Evolutionary conservation across 164 flowering plant species (phyloP), one percentile per base, ranked within the genome.

Genomic region (Chimonanthus salicifolius): DNA sequence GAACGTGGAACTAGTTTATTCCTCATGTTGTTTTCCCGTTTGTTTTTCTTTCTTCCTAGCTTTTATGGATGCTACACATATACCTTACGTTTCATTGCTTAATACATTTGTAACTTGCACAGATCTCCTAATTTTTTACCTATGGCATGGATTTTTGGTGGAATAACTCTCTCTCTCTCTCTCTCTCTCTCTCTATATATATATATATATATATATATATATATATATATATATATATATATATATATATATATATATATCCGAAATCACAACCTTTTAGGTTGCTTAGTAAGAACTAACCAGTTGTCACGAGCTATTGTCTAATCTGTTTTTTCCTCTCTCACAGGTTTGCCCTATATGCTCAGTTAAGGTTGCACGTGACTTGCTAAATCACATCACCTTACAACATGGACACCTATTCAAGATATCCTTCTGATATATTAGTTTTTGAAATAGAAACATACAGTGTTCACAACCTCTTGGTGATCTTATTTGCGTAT

Each of bases 301-400:
- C 21, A 20, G 21, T 20, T 20, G 21, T 20, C 21, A 33, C 33
- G 33, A 33, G 33, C 33, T 33, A 33, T 33, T 33, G 33, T 33
- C 33, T 33, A 33, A 33, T 33, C 33, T 45, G 13, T 8, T 45
- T 66, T 54, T 76, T 10, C 51, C 65, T 5, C 58, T 43, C 7
- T 80, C 86, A 83, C 92, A 93, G 98, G 85, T 86, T 68, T 93
- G 98, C 77, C 90, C 98, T 64, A 79, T 93, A 79, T 93, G 98
- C 81, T 83, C 97, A 11, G 89, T 85, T 74, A 93, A 90, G 85
- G 90, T 93, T 79, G 47, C 88, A 49, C 68, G 88, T 65, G 97
- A 93, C 84, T 83, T 93, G 94, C 81, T 90, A 49, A 86, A 82
- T 84, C 98, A 93, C 79, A 88, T 93, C 18, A 91, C 89, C 3